Conservation (phyloP, 2,329 filamentous ascomycete species). For the Xylariaceae sp. region DNA sequence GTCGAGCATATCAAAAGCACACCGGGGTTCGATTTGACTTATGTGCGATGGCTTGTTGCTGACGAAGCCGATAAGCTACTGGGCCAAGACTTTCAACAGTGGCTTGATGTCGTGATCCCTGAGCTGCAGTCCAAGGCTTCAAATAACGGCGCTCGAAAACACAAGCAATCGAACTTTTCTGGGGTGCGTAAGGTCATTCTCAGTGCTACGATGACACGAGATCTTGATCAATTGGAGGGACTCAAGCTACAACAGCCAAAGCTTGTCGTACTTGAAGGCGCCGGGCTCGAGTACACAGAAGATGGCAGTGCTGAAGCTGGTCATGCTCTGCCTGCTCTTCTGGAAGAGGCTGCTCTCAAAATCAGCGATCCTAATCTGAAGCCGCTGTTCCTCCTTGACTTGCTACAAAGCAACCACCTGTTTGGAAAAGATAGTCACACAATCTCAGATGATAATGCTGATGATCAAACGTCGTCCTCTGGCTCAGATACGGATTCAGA, state of each 20-base stretch:
- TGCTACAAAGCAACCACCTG: conserved; percentile 59
- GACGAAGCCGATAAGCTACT: conserved; percentile 93
- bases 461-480: conserved; percentile 32
- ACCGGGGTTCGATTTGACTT: conserved; percentile 71
- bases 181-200: conserved; percentile 76
- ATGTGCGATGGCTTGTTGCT: conserved; percentile 82
- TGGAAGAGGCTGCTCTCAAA: conserved; percentile 64
- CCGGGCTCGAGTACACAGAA: conserved; percentile 24
- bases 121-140: conserved; percentile 44
- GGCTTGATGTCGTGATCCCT: conserved; percentile 71
- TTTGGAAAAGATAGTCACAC: conserved; percentile 13
- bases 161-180: conserved; percentile 46
- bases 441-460: background rate
- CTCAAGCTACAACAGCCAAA: conserved; percentile 70
- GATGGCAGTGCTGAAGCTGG: conserved; percentile 41
- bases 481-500: conserved; percentile 32
- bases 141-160: conserved; percentile 47
- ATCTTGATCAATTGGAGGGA: conserved; percentile 73
- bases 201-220: conserved; percentile 87
- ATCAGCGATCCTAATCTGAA: conserved; percentile 67
- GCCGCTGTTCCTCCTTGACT: conserved; percentile 77
- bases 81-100: conserved; percentile 89
- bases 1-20: conserved; percentile 88
- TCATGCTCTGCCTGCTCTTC: conserved; percentile 54
- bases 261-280: conserved; percentile 68